These are phyloP conservation scores for Aspergillus pseudoviridinutans DNA, from an alignment of 2,329 filamentous ascomycete species.

Conservation along the genomic window DNA sequence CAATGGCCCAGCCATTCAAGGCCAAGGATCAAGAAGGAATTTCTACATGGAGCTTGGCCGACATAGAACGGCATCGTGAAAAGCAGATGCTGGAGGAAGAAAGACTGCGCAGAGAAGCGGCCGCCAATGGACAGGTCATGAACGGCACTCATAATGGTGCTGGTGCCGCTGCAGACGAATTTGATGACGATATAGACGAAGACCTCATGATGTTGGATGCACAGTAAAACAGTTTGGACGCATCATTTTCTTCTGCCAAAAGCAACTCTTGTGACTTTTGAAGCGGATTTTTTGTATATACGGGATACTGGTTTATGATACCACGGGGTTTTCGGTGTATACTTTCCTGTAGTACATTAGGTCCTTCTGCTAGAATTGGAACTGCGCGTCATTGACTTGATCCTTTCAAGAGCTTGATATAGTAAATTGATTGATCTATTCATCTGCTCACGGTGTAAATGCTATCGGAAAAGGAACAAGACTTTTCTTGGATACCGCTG, in stretches of 20 bases:
- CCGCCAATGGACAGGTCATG: conserved; percentile 23
- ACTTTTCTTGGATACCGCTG: conserved; percentile 32
- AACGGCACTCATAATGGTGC: conserved; percentile 22
- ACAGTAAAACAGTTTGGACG: conserved; percentile 16
- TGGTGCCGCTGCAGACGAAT: conserved; percentile 30
- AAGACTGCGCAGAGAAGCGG: conserved; percentile 56
- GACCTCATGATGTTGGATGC: conserved; percentile 42
- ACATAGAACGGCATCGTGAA: conserved; percentile 64
- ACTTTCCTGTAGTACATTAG: background rate
- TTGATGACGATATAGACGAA: conserved; percentile 42
- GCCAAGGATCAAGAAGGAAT: conserved; percentile 83
- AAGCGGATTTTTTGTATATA: conserved; percentile 5
- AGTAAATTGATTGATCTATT: conserved; percentile 1
- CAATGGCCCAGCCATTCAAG: conserved; percentile 88
- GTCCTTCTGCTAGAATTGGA: background rate
- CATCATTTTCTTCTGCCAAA: conserved; percentile 1
- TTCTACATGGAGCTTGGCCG: conserved; percentile 81
- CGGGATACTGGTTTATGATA: conserved; percentile 21
- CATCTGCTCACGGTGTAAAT: conserved; percentile 18
- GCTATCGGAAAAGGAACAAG: conserved; percentile 28
- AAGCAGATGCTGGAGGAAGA: conserved; percentile 71
- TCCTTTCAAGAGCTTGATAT: background rate
- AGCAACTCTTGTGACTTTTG: conserved; percentile 2
- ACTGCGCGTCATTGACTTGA: background rate
- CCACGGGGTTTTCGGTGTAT: conserved; percentile 20